phyloP scores from a whole-genome alignment of 345 rosid genomes.

The Gossypium raimondii region DNA sequence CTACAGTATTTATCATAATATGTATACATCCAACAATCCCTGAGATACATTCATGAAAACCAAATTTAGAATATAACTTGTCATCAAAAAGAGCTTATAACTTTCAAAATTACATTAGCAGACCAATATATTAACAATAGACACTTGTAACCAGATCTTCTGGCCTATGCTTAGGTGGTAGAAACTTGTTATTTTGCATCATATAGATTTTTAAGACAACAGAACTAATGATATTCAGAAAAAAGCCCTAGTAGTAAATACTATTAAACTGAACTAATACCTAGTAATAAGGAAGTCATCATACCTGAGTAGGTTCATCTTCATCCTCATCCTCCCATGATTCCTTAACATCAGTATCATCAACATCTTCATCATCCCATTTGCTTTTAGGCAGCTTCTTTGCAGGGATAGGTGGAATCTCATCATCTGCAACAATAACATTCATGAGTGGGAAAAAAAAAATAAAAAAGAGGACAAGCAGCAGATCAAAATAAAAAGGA shows the following conservation, averaged over 20 bases:
- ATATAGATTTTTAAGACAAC: background rate
- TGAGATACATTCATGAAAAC: background rate
- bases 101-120: background rate
- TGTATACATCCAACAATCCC: background rate
- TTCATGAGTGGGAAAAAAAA: background rate
- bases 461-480: background rate
- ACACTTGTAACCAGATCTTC: conserved; percentile 4
- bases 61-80: background rate
- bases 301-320: conserved; percentile 68
- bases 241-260: background rate
- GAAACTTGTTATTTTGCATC: background rate
- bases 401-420: conserved; percentile 45
- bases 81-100: background rate
- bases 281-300: conserved; percentile 16
- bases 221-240: background rate
- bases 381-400: conserved; percentile 51
- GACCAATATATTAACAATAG: background rate
- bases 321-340: conserved; percentile 94
- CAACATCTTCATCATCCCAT: conserved; percentile 96
- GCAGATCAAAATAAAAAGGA: background rate
- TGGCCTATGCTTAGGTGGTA: background rate
- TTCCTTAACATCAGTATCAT: conserved; percentile 81
- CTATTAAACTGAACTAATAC: background rate
- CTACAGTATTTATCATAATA: background rate
- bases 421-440: conserved; percentile 51